Percentiles rank a stretch among this genome's conserved stretches.
Evolutionary conservation across 2,329 filamentous ascomycete genomes (phyloP).

Genomic region (Apiospora sp.): DNA sequence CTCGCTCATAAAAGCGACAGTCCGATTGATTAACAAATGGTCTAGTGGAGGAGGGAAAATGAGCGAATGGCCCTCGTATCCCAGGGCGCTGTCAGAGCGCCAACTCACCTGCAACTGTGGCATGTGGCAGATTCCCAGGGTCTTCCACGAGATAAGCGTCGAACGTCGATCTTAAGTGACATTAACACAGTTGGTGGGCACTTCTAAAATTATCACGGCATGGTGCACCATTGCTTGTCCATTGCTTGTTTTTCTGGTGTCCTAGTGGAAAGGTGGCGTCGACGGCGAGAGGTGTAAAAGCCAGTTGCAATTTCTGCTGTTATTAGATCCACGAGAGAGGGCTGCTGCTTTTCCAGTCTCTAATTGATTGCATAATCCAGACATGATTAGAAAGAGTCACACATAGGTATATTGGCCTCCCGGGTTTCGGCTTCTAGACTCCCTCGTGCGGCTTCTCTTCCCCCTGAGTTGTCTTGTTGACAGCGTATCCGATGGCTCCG

Average conservation of each 20-base stretch:
- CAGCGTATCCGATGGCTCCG: neutral
- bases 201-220: neutral
- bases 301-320: slow-evolving; percentile 4
- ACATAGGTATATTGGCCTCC: neutral
- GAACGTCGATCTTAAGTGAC: neutral
- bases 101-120: neutral
- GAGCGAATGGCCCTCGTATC: neutral
- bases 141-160: neutral
- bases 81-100: neutral
- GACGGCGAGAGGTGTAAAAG: neutral
- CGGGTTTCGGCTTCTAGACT: neutral
- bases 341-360: too few relatives aligned
- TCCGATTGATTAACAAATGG: neutral
- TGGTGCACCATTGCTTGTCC: neutral
- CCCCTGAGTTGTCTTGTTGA: neutral
- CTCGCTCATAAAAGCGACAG: neutral
- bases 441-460: neutral
- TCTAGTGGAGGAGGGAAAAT: neutral
- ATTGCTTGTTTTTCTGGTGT: neutral
- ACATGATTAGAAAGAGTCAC: neutral
- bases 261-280: neutral
- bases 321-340: neutral
- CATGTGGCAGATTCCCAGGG: neutral
- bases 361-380: too few relatives aligned
- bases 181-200: neutral